These are phyloP conservation scores for Aureobasidium subglaciale DNA, from an alignment of 2,329 filamentous ascomycete species.

Conservation along the genomic window DNA sequence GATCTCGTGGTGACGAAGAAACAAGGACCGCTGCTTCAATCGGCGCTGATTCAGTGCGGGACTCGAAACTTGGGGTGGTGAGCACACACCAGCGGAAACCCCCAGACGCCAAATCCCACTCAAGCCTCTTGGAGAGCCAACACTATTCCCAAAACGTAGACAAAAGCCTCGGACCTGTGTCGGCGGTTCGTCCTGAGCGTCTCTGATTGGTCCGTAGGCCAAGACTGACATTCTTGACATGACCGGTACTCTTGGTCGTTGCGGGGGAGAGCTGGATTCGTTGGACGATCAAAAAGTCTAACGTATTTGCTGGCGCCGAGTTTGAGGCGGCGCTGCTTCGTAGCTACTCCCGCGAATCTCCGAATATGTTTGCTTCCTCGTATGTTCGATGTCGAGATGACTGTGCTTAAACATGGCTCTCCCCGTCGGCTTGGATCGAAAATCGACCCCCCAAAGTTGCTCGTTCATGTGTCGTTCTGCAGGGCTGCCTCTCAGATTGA, in stretches of 20 bases:
- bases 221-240: constrained; percentile 9
- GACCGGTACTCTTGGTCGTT: constrained; percentile 4
- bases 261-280: constrained; percentile 1
- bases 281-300: constrained; percentile 11
- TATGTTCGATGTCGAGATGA: neutral
- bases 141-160: constrained; percentile 7
- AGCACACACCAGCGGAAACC: constrained; percentile 2
- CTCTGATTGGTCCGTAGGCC: neutral
- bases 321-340: constrained; percentile 14
- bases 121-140: constrained; percentile 1
- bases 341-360: constrained; percentile 9
- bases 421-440: neutral
- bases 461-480: neutral
- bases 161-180: constrained; percentile 12
- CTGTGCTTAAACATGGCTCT: neutral
- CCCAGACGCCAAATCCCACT: constrained; percentile 13
- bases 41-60: neutral
- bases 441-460: neutral
- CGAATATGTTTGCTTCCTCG: neutral
- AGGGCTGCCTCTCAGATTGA: neutral
- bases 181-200: neutral
- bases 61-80: constrained; percentile 14
- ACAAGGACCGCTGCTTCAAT: neutral
- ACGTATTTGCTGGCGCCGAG: constrained; percentile 5
- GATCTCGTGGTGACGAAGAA: constrained; percentile 7